A percentile compares a stretch with the other conserved stretches of the same genome.
Conservation (phyloP, 1,284 basidiomycete genomes). For the Gymnopus androsaceus region DNA sequence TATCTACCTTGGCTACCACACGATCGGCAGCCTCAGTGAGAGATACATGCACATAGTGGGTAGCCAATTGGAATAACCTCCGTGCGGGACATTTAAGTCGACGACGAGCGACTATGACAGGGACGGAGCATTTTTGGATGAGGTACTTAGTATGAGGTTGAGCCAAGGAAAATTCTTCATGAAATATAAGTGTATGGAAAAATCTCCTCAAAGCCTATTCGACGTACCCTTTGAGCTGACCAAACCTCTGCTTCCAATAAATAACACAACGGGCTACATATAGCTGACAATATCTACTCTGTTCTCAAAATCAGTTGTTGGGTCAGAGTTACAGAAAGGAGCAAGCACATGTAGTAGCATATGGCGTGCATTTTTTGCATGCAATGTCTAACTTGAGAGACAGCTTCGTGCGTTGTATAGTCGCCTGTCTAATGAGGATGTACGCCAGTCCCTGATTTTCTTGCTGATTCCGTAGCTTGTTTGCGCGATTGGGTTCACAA, state of each 20-base stretch:
- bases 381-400: slow-evolving; percentile 93
- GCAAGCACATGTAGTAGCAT: slow-evolving; percentile 91
- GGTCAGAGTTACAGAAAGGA: too few species aligned
- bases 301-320: slow-evolving; percentile 71
- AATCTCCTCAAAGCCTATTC: not conserved
- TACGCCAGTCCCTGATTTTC: slow-evolving; percentile 92
- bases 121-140: slow-evolving; percentile 89
- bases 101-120: slow-evolving; percentile 89
- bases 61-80: slow-evolving; percentile 63
- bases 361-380: slow-evolving; percentile 91
- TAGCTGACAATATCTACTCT: slow-evolving; percentile 94
- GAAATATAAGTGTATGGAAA: slow-evolving; percentile 9
- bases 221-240: slow-evolving; percentile 85
- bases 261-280: slow-evolving; percentile 88
- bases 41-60: slow-evolving; percentile 72
- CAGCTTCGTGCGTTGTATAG: slow-evolving; percentile 86
- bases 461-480: slow-evolving; percentile 83
- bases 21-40: slow-evolving; percentile 87
- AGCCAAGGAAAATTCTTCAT: slow-evolving; percentile 88
- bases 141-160: slow-evolving; percentile 97
- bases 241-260: slow-evolving; percentile 92
- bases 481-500: too few species aligned
- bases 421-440: slow-evolving; percentile 86
- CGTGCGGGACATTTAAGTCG: slow-evolving; percentile 75
- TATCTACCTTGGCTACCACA: slow-evolving; percentile 71